Evolutionary conservation across 306 rosid species (phyloP).

Genomic region (Ormosia semicastrata): DNA sequence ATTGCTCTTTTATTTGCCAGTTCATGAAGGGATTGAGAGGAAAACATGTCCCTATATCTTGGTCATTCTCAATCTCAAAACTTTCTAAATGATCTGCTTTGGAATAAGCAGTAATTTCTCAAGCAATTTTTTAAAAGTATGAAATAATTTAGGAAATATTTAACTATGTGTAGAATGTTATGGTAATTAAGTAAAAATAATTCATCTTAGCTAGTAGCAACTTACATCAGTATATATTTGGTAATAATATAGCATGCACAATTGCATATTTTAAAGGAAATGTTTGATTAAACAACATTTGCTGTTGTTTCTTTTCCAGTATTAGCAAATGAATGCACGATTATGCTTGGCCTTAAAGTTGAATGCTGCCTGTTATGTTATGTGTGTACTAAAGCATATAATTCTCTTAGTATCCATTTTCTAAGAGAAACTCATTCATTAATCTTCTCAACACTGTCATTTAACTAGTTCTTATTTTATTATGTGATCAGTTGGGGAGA

Average conservation of each 20-base stretch:
- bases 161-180: background rate
- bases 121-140: background rate
- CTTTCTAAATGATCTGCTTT: background rate
- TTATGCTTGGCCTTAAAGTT: background rate
- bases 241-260: background rate
- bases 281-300: background rate
- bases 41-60: background rate
- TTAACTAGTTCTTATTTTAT: constrained; percentile 9
- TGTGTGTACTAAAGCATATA: background rate
- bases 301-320: background rate
- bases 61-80: background rate
- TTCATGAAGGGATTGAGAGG: background rate
- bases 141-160: background rate
- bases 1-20: background rate
- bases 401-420: background rate
- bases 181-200: background rate
- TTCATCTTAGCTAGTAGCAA: background rate
- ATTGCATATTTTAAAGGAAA: background rate
- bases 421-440: background rate
- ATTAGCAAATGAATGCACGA: constrained; percentile 8
- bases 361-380: background rate
- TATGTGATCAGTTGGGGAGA: background rate
- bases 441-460: background rate
- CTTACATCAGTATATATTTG: background rate
- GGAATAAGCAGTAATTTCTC: background rate